phyloP scores from a whole-genome alignment of 768 basidiomycete species.

The Kwoniella newhampshirensis region DNA sequence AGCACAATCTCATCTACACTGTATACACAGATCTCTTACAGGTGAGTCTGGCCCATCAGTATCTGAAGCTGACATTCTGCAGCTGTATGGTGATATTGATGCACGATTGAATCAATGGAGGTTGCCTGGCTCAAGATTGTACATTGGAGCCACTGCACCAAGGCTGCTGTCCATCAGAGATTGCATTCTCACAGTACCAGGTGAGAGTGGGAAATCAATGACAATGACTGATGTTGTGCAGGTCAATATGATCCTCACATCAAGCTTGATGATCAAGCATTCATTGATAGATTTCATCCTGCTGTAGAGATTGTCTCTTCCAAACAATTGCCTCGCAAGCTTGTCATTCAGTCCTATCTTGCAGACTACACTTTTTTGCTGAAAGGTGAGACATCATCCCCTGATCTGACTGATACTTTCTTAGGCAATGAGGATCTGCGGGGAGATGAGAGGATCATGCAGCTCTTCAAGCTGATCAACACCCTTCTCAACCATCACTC shows the following conservation, averaged over 20 bases:
- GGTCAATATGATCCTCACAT: constrained; percentile 46
- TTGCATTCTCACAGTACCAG: constrained; percentile 49
- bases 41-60: constrained; percentile 4
- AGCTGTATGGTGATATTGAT: constrained; percentile 49
- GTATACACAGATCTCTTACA: constrained; percentile 41
- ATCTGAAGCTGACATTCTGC: constrained; percentile 3
- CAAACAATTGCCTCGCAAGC: constrained; percentile 47
- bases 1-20: constrained; percentile 32
- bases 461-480: constrained; percentile 51
- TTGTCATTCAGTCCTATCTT: constrained; percentile 39
- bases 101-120: constrained; percentile 43
- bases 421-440: constrained; percentile 47
- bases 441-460: constrained; percentile 53
- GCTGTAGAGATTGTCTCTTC: constrained; percentile 47
- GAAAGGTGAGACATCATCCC: constrained; percentile 37
- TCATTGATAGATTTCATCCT: constrained; percentile 45
- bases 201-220: constrained; percentile 17
- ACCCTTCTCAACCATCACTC: constrained; percentile 45
- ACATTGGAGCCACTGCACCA: constrained; percentile 44
- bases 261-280: constrained; percentile 48
- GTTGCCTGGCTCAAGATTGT: constrained; percentile 40
- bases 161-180: constrained; percentile 42
- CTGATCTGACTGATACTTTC: background rate
- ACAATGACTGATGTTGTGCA: constrained; percentile 3
- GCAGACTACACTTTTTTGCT: constrained; percentile 47